Base-by-base conservation (phyloP, 306 rosid genomes). In the Acmispon strigosus region DNA sequence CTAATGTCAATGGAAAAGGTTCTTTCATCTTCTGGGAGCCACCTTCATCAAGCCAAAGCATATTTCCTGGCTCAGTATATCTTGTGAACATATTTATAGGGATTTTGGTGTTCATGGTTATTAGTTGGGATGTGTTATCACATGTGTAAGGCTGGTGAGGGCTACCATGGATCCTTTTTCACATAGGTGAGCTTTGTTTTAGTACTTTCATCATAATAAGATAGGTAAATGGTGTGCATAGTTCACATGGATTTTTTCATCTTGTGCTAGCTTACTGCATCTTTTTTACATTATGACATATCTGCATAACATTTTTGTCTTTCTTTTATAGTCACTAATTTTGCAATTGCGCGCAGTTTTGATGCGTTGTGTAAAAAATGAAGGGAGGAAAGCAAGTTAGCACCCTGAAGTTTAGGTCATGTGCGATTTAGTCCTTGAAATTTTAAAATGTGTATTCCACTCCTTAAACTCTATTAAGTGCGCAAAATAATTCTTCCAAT, bases 61-160 rank as follows among this genome's bases (percentile, higher is more conserved):
- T 76, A 17, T 66, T 56, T 53, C 81, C n/a, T n/a, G n/a, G n/a
- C n/a, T n/a, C n/a, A n/a, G n/a, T 76, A 14, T 81, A 79, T 74
- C 27, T 69, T 22, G 42, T 44, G 27, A 76, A 81, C 39, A 50
- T 58, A n/a, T 11, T 78, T 11, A 4, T 77, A 5, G 86, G 85
- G 44, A 9, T 43, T 37, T 0, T 69, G 34, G 48, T 89, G 81
- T 65, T 86, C 42, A 6, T 52, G 18, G 22, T 44, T 27, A 37
- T 77, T 72, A 65, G 66, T 13, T 60, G 73, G 75, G 86, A 84
- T 9, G 0, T 81, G 11, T 22, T 83, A 52, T 69, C 63, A 16
- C 60, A 47, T 62, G 16, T 15, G 24, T 59, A 59, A 11, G 20
- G 59, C n/a, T 16, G 15, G 76, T 43, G 37, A 61, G 24, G 15